Evolutionary conservation across 108 stramenopile species (phyloP).

Genomic region (Fistulifera pelliculosa): DNA sequence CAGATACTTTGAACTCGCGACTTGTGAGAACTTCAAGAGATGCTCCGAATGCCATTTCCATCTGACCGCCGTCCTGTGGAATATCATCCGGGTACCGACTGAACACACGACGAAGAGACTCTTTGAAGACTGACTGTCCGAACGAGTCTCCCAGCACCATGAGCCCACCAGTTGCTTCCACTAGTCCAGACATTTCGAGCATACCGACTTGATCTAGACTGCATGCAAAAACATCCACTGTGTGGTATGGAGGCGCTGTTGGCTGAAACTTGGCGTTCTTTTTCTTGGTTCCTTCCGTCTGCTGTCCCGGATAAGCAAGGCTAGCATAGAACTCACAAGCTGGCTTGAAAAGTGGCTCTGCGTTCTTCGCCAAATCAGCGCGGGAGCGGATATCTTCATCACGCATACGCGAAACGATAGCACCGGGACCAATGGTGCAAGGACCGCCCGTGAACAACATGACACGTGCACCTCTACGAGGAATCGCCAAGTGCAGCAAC

Average conservation of each 20-base stretch:
- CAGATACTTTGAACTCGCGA: slow-evolving; percentile 91
- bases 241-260: slow-evolving; percentile 60
- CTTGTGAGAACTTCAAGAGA: slow-evolving; percentile 85
- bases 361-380: slow-evolving; percentile 85
- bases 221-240: slow-evolving; percentile 99
- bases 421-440: slow-evolving; percentile 93
- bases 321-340: slow-evolving; percentile 91
- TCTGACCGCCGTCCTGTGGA: slow-evolving; percentile 80
- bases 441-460: slow-evolving; percentile 98
- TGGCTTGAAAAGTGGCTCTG: slow-evolving; percentile 82
- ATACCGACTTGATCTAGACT: slow-evolving; percentile 96
- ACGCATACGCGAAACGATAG: slow-evolving; percentile 79
- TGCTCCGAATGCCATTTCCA: slow-evolving; percentile 92
- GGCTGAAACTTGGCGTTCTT: slow-evolving; percentile 23
- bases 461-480: slow-evolving; percentile 85
- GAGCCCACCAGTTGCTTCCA: slow-evolving; percentile 95
- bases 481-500: slow-evolving; percentile 84
- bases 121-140: slow-evolving; percentile 96
- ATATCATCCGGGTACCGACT: slow-evolving; percentile 69
- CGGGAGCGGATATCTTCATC: slow-evolving; percentile 90
- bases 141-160: slow-evolving; percentile 97
- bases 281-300: slow-evolving; percentile 24
- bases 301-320: slow-evolving; percentile 50
- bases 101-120: slow-evolving; percentile 93
- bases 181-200: slow-evolving; percentile 90